phyloP scores from a whole-genome alignment of 2,329 filamentous ascomycete species.

The Penicillium sp. region DNA sequence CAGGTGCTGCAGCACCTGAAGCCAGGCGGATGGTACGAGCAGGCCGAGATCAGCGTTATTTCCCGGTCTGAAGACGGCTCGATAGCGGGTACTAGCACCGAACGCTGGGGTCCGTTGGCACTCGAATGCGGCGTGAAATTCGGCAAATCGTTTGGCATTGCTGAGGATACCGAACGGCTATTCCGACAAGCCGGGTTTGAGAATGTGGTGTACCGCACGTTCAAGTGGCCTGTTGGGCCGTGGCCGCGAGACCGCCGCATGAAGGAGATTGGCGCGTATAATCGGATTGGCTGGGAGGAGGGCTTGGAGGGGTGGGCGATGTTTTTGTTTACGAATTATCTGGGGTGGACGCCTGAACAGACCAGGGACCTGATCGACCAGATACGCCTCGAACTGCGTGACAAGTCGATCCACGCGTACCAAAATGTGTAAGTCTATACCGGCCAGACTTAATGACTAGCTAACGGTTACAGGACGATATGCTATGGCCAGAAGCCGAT shows the following conservation, averaged over 20 bases:
- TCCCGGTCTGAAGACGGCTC: slow-evolving; percentile 1
- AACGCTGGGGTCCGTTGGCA: neutral
- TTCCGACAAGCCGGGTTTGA: slow-evolving; percentile 2
- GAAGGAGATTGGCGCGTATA: slow-evolving; percentile 3
- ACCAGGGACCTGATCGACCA: neutral
- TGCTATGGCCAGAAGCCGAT: slow-evolving; percentile 5
- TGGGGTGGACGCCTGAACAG: slow-evolving; percentile 2
- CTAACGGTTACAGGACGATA: slow-evolving; percentile 2
- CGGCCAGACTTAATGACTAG: too few species aligned
- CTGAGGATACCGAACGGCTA: neutral
- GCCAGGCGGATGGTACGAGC: slow-evolving; percentile 48
- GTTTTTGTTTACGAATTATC: slow-evolving; percentile 4
- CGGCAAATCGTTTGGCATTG: neutral
- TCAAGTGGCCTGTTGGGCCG: slow-evolving; percentile 1
- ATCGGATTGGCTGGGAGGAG: slow-evolving; percentile 3
- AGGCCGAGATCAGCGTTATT: slow-evolving; percentile 3
- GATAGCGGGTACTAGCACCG: neutral
- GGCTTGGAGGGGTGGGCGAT: slow-evolving; percentile 5
- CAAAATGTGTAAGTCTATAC: neutral
- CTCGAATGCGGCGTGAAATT: neutral
- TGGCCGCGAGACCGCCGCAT: neutral
- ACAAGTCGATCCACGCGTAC: neutral
- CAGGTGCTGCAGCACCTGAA: slow-evolving; percentile 31
- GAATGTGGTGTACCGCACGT: neutral
- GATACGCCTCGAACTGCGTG: neutral